Percentiles rank a stretch among this genome's conserved stretches.
phyloP scores from a whole-genome alignment of 768 basidiomycete genomes.

The Strobilomyces echinocephalus region DNA sequence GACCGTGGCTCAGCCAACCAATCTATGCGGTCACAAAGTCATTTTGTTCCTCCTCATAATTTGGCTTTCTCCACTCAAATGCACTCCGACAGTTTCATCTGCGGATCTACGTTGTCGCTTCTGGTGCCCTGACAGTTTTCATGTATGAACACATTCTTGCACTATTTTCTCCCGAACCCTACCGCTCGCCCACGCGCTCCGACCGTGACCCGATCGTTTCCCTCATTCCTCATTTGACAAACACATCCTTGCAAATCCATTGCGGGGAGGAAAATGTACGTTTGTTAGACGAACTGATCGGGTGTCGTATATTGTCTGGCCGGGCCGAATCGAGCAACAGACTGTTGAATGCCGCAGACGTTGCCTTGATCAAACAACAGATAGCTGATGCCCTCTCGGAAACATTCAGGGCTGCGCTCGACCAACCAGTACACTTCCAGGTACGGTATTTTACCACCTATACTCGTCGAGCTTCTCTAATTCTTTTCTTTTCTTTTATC shows the following conservation, averaged over 20 bases:
- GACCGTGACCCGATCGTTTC: constrained; percentile 21
- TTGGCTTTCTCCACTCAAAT: constrained; percentile 2
- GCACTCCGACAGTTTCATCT: constrained; percentile 74
- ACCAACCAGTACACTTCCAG: constrained; percentile 83
- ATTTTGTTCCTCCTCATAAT: constrained; percentile 13
- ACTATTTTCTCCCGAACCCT: constrained; percentile 78
- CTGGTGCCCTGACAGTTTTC: constrained; percentile 73
- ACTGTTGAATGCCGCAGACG: constrained; percentile 29
- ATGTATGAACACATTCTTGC: constrained; percentile 81
- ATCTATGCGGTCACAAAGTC: constrained; percentile 57
- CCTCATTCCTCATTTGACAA: constrained; percentile 80
- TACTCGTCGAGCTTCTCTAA: background rate
- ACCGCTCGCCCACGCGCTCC: constrained; percentile 42
- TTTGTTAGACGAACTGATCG: constrained; percentile 75
- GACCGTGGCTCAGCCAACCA: background rate
- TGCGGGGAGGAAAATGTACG: constrained; percentile 67
- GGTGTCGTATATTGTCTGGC: constrained; percentile 48
- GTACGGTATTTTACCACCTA: constrained; percentile 32
- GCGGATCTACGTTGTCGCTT: constrained; percentile 78
- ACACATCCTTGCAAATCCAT: constrained; percentile 79
- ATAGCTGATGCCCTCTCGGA: constrained; percentile 68
- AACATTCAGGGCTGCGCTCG: constrained; percentile 79
- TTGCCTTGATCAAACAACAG: constrained; percentile 52
- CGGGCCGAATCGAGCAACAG: constrained; percentile 20
- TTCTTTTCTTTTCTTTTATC: background rate